Base-by-base conservation (phyloP, 805 yeast species). In the Metschnikowia similis region DNA sequence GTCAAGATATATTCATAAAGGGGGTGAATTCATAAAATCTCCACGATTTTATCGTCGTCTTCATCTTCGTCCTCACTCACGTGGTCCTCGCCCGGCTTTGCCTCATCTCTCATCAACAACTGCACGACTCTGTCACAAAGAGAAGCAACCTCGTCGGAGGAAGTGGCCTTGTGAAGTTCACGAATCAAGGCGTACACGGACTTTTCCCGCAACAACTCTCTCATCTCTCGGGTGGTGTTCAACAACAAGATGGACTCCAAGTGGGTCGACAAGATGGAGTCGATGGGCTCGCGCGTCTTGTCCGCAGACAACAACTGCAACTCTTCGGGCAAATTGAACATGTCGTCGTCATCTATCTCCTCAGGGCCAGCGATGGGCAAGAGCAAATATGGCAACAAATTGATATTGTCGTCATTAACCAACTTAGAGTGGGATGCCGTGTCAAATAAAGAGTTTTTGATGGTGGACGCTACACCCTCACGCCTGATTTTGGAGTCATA, bases 381-480 rank as follows among this genome's bases (percentile, higher is more conserved):
- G 50, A 92, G 72, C 26, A 92, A 76, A 59, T 86, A 88, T 5
- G 96, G 96, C 61, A 94, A 75, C 35, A 92, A 59, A 57, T 91
- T 89, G 50, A 89, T 82, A 8, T 75, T 68, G 35, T 76, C 81
- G 59, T 87, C 85, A 4, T 71, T 73, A 37, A 89, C 65, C 40
- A 92, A 71, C 26, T 63, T 66, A 58, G 69, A 68, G 63, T 92
- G 98, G 34, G 80, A 67, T 37, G 82, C 80, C 1, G 87, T 74
- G 62, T 91, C 96, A 61, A 92, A 92, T 45, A 92, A 71, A 0
- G 92, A 80, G 67, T 92, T 92, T 66, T 94, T 92, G 58, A 94
- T 87, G 1, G 97, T 87, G 5, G 96, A 86, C 1, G 96, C 95
- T 35, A 89, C 91, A 62, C 96, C 97, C 64, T 87, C 91, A 68